Percentiles rank a stretch among this genome's conserved stretches.
Conservation (phyloP, 306 rosid genomes). For the Quercus rubra region DNA sequence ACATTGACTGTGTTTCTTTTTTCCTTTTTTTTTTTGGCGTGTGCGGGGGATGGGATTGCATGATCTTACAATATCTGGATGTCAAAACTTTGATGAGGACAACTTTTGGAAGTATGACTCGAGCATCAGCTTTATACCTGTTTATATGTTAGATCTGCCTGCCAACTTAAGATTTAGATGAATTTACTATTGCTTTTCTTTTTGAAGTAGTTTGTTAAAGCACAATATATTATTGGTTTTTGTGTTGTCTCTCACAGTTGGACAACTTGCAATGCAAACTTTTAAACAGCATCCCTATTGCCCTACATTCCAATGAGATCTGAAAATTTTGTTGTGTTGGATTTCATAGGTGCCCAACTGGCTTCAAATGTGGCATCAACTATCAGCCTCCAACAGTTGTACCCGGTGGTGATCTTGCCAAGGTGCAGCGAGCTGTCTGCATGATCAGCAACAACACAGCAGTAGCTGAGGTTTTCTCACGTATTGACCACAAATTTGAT, state of each 20-base stretch:
- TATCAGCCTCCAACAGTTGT: constrained; percentile 98
- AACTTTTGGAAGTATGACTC: no score
- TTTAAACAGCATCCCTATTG: neutral
- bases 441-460: constrained; percentile 99
- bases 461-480: constrained; percentile 98
- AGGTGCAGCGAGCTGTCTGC: constrained; percentile 97
- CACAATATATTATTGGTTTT: neutral
- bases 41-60: neutral
- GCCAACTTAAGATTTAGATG: no score
- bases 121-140: no score
- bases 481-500: constrained; percentile 95
- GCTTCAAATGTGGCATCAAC: constrained; percentile 97
- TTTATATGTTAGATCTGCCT: no score
- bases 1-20: neutral
- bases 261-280: neutral
- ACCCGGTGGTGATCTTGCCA: constrained; percentile 92
- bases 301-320: neutral
- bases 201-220: no score
- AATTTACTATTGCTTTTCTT: no score
- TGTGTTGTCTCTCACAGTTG: neutral
- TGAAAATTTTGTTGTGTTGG: neutral
- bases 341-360: constrained; percentile 89
- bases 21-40: neutral
- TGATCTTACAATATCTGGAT: no score
- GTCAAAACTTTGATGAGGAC: no score